phyloP scores from a whole-genome alignment of 108 stramenopile species.

The Pseudonitzschia multiseries region DNA sequence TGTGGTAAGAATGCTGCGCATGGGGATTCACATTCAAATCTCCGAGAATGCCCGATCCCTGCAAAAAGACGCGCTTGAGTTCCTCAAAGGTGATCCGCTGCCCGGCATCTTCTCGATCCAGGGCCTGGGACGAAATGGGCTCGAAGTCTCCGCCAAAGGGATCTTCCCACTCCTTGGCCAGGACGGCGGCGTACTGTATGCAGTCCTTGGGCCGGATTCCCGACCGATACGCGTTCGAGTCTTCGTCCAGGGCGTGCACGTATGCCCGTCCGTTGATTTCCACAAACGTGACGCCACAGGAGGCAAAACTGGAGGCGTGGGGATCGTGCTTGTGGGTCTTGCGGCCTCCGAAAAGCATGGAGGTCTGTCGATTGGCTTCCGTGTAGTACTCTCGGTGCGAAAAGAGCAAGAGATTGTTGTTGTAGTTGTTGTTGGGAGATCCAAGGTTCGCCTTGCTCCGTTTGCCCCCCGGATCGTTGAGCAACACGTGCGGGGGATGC shows the following conservation, averaged over 20 bases:
- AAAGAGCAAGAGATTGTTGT: neutral
- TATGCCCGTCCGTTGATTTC: conserved; percentile 82
- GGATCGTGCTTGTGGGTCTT: neutral
- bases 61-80: conserved; percentile 39
- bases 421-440: neutral
- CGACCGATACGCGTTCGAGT: conserved; percentile 44
- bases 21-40: neutral
- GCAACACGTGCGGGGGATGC: neutral
- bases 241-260: conserved; percentile 59
- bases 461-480: neutral
- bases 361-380: neutral
- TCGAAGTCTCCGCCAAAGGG: conserved; percentile 19
- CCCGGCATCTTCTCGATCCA: conserved; percentile 70
- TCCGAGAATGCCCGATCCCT: conserved; percentile 15
- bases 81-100: conserved; percentile 71
- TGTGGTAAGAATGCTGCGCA: neutral
- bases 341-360: neutral
- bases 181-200: conserved; percentile 77
- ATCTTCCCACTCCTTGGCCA: conserved; percentile 39
- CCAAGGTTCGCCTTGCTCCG: neutral
- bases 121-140: conserved; percentile 43
- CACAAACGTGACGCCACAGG: conserved; percentile 66
- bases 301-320: neutral
- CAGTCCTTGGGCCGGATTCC: conserved; percentile 72
- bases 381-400: conserved; percentile 1